These are phyloP conservation scores for Senna siamea DNA, from an alignment of 306 rosid species.

Conservation along the genomic window DNA sequence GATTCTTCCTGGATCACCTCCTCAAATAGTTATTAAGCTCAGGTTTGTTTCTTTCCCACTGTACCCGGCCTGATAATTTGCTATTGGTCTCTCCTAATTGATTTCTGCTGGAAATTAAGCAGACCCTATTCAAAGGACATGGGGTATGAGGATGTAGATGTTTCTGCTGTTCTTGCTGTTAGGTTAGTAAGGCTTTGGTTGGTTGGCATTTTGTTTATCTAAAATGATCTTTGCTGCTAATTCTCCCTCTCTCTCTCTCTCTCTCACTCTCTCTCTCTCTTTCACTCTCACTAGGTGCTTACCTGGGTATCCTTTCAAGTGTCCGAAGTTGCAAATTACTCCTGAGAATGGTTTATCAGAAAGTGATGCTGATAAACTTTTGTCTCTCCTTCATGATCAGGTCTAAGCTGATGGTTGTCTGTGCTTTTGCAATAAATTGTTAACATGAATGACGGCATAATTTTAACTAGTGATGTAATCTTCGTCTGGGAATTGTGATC, in stretches of 20 bases:
- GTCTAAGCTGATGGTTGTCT: constrained; percentile 40
- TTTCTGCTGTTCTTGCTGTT: constrained; percentile 75
- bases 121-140: constrained; percentile 91
- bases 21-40: constrained; percentile 68
- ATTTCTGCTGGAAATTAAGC: constrained; percentile 40
- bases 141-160: constrained; percentile 88
- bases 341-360: constrained; percentile 75
- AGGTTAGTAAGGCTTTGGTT: constrained; percentile 54
- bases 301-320: constrained; percentile 95
- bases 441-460: constrained; percentile 12
- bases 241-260: constrained; percentile 15
- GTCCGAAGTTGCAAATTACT: constrained; percentile 82
- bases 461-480: constrained; percentile 29
- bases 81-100: constrained; percentile 25
- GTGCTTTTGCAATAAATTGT: constrained; percentile 25
- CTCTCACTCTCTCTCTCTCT: constrained; percentile 6
- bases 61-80: background rate
- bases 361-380: constrained; percentile 64
- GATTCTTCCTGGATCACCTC: constrained; percentile 58
- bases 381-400: constrained; percentile 84
- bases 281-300: constrained; percentile 57
- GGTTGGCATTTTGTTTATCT: constrained; percentile 13
- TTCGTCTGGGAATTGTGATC: constrained; percentile 12
- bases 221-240: constrained; percentile 11
- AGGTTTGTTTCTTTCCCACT: constrained; percentile 50